Evolutionary conservation across 805 yeast species (phyloP).

Genomic region (Kodamaea laetipori): DNA sequence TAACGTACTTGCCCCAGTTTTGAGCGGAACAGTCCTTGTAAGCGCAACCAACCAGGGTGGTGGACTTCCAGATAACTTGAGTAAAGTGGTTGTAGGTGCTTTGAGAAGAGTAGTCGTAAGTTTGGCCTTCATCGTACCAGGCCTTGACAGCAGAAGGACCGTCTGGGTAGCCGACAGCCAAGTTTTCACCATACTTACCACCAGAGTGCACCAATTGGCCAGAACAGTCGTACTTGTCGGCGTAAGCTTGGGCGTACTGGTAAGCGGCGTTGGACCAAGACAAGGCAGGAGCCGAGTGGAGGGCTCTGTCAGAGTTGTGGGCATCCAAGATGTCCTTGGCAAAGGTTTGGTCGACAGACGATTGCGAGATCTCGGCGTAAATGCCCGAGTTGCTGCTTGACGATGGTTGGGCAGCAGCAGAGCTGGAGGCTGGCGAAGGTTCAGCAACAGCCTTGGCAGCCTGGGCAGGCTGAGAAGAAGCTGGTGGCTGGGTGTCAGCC

Average conservation of each 20-base stretch:
- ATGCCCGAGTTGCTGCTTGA: conserved; percentile 21
- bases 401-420: conserved; percentile 17
- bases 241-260: conserved; percentile 51
- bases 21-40: conserved; percentile 54
- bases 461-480: conserved; percentile 7
- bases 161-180: conserved; percentile 27
- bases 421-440: conserved; percentile 10
- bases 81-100: conserved; percentile 64
- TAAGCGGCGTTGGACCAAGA: conserved; percentile 59
- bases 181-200: conserved; percentile 43
- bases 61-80: conserved; percentile 71
- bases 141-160: conserved; percentile 37
- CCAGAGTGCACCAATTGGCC: conserved; percentile 40
- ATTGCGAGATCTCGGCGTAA: conserved; percentile 21
- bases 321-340: conserved; percentile 51
- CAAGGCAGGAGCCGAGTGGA: conserved; percentile 53
- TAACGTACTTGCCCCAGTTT: conserved; percentile 56
- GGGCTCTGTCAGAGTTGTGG: conserved; percentile 61
- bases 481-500: too few relatives aligned
- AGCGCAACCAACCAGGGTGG: conserved; percentile 73
- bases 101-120: conserved; percentile 30
- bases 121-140: conserved; percentile 43
- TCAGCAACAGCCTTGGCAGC: conserved; percentile 18
- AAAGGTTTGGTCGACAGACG: conserved; percentile 31
- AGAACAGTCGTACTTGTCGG: conserved; percentile 25